phyloP scores from a whole-genome alignment of 352 stramenopile genomes.

The Salisapilia sapeloensis region DNA sequence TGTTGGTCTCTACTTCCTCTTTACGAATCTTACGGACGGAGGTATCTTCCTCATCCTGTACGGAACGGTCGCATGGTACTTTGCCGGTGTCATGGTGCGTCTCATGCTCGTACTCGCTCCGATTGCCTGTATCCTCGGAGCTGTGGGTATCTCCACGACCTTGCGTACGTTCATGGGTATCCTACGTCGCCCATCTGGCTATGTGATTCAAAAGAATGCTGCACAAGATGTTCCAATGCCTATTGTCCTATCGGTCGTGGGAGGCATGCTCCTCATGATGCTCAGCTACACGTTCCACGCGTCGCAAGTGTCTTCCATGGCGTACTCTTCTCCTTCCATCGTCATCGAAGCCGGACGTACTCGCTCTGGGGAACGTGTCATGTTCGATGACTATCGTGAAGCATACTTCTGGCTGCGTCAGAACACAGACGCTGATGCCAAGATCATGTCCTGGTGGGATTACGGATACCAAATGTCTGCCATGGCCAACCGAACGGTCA shows the following conservation, averaged over 20 bases:
- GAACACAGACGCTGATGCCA: conserved; percentile 79
- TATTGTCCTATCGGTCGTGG: conserved; percentile 32
- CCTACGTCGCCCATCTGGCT: conserved; percentile 30
- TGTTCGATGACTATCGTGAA: conserved; percentile 97
- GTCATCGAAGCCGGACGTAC: conserved; percentile 77
- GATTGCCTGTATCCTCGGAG: conserved; percentile 85
- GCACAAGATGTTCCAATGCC: conserved; percentile 46
- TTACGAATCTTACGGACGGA: conserved; percentile 77
- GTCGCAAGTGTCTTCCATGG: conserved; percentile 80
- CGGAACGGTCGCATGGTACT: conserved; percentile 86
- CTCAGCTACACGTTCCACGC: conserved; percentile 81
- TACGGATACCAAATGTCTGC: conserved; percentile 87
- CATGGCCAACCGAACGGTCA: conserved; percentile 75
- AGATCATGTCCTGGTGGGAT: conserved; percentile 86
- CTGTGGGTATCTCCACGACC: conserved; percentile 68
- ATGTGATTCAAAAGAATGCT: conserved; percentile 25
- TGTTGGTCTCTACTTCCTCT: conserved; percentile 83
- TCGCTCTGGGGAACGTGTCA: conserved; percentile 56
- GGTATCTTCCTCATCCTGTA: conserved; percentile 89
- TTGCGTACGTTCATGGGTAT: conserved; percentile 69
- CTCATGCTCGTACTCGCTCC: conserved; percentile 85
- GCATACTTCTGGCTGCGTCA: conserved; percentile 82
- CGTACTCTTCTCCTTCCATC: conserved; percentile 85
- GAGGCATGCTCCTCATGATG: conserved; percentile 48
- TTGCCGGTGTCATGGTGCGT: conserved; percentile 86